Conservation (phyloP, 1,284 basidiomycete genomes). For the Agaricales sp. region DNA sequence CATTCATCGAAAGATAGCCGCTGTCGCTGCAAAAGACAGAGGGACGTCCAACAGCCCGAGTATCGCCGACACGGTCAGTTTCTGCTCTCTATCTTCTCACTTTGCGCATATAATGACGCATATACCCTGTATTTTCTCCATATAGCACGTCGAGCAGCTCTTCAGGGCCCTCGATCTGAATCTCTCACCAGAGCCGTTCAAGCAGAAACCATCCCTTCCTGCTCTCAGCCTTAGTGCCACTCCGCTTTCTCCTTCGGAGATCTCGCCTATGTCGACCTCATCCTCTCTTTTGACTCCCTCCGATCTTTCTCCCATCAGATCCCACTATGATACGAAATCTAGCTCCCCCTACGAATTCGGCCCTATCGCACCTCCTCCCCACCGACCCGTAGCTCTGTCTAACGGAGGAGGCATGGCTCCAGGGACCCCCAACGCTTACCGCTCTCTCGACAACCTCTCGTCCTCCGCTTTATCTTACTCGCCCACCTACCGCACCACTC, state of each 20-base stretch:
- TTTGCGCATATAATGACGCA: background rate
- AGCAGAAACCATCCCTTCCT: constrained; percentile 29
- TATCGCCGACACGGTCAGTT: background rate
- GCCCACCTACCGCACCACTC: constrained; percentile 1
- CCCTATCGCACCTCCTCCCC: constrained; percentile 17
- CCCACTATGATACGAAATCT: constrained; percentile 43
- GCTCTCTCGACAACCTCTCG: constrained; percentile 20
- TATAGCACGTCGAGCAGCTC: constrained; percentile 66
- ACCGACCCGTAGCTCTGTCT: constrained; percentile 26
- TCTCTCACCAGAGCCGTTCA: constrained; percentile 45
- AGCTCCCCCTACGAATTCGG: constrained; percentile 38
- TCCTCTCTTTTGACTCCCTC: constrained; percentile 58
- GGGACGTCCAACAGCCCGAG: background rate
- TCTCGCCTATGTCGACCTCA: constrained; percentile 56
- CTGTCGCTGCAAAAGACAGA: background rate
- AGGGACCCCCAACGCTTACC: constrained; percentile 24
- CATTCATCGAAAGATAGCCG: background rate
- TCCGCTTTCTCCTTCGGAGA: constrained; percentile 44
- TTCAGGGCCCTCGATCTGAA: constrained; percentile 65
- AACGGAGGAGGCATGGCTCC: constrained; percentile 32
- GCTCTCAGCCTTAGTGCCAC: constrained; percentile 31
- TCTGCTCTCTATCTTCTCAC: background rate
- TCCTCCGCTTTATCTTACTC: constrained; percentile 18
- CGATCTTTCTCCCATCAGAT: constrained; percentile 53
- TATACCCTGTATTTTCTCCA: constrained; percentile 13